phyloP scores from a whole-genome alignment of 495 filamentous ascomycete genomes.

The Neurospora pannonica region DNA sequence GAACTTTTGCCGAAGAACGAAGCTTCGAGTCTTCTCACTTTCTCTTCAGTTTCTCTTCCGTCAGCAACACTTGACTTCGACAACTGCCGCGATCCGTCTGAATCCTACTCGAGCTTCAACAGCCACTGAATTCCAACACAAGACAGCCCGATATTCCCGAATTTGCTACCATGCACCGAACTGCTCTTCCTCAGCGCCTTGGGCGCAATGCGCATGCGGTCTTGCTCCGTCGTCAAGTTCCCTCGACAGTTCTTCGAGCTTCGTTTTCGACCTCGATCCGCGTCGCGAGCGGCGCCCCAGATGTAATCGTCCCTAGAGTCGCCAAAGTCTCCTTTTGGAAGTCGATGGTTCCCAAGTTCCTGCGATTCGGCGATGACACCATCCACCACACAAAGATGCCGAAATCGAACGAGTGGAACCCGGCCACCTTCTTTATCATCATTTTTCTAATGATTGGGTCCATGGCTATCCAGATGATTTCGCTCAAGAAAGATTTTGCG shows the following conservation, averaged over 20 bases:
- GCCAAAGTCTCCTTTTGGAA: slow-evolving; percentile 61
- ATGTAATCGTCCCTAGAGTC: slow-evolving; percentile 41
- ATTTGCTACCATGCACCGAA: not conserved
- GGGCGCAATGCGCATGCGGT: not conserved
- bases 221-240: not conserved
- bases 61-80: not conserved
- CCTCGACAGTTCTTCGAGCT: not conserved
- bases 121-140: not conserved
- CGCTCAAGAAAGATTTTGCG: slow-evolving; percentile 62
- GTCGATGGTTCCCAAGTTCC: slow-evolving; percentile 49
- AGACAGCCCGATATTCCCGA: not conserved
- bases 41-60: not conserved
- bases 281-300: slow-evolving; percentile 1
- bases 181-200: not conserved
- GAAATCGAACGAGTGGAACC: slow-evolving; percentile 73
- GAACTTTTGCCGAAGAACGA: not conserved
- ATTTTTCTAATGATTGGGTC: slow-evolving; percentile 88
- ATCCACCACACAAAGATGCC: slow-evolving; percentile 14
- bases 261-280: not conserved
- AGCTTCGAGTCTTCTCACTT: not conserved
- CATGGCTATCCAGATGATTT: slow-evolving; percentile 86
- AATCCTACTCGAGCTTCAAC: not conserved
- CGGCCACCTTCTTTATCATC: slow-evolving; percentile 83
- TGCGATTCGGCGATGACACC: slow-evolving; percentile 14
- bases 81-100: not conserved